A percentile compares a stretch with the other conserved stretches of the same genome.
Conservation (phyloP, 257 asterid genomes). For the Solanum piurae region DNA sequence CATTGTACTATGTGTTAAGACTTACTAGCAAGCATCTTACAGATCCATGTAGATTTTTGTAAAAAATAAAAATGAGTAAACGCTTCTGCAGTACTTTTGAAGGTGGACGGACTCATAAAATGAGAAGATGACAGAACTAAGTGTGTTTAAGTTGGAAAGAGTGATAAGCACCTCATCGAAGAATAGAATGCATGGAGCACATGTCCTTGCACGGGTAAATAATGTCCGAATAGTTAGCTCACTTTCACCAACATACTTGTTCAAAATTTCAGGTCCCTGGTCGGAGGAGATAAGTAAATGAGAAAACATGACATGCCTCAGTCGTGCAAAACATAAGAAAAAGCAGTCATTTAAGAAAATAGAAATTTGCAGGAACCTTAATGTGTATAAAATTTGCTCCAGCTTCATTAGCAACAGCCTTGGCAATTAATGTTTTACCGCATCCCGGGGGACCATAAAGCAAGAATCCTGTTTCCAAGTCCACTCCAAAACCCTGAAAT, state of each 20-base stretch:
- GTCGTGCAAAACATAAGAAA: background rate
- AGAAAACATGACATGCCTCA: background rate
- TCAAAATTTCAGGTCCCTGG: conserved; percentile 89
- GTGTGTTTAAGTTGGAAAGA: background rate
- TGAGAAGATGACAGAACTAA: background rate
- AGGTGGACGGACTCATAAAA: background rate
- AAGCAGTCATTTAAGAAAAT: background rate
- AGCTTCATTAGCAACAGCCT: conserved; percentile 92
- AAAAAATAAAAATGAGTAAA: background rate
- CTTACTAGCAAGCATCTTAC: background rate
- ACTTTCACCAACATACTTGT: conserved; percentile 91
- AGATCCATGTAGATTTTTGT: background rate
- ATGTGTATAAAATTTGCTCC: conserved; percentile 89
- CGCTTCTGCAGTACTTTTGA: background rate
- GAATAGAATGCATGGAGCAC: conserved; percentile 92
- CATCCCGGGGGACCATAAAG: conserved; percentile 99
- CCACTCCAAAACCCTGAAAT: conserved; percentile 56
- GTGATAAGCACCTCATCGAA: conserved; percentile 64
- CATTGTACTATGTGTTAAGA: background rate
- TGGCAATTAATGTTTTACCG: conserved; percentile 91
- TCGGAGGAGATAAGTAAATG: conserved; percentile 3
- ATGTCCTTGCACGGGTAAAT: conserved; percentile 86
- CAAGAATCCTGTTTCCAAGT: conserved; percentile 67
- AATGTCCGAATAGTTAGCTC: conserved; percentile 71
- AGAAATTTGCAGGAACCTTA: conserved; percentile 36